Base-by-base conservation (phyloP, 2,329 filamentous ascomycete species). In the Boeremia lycopersici region DNA sequence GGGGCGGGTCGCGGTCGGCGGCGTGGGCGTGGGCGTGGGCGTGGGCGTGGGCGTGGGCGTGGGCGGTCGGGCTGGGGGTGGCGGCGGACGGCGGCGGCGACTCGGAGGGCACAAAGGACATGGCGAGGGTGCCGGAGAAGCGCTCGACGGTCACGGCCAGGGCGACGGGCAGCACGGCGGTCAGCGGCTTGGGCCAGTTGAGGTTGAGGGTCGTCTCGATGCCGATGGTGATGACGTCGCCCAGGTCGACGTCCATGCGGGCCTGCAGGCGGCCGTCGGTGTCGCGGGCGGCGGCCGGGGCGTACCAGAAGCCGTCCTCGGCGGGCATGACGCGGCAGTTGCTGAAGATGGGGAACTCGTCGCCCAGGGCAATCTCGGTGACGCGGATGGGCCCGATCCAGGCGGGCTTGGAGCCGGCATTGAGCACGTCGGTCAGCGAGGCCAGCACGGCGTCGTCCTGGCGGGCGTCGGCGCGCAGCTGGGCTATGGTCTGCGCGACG, bases 281-380 rank as follows among this genome's bases (percentile, higher is more conserved):
- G 30, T 80, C 79, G 58, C 82, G 78, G 12, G 61, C 52, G 17
- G 82, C 82, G 73, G 51, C 78, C 6, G 71, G 71, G 61, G 74
- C 64, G 66, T 68, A 67, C 42, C 65, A 66, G 31, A 88, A 78
- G 1, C 89, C 89, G 74, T 93, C 89, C 64, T 93, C 90, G 0
- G 97, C 90, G 2, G 93, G 91, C 57, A 97, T 97, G 50, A 99
- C 89, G 55, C 95, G 87, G 71, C 95, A 98, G 75, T 99, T 99
- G 79, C 93, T 97, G 75, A 99, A 96, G 48, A 99, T 99, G 26
- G 95, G 95, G 62, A 98, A 99, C 68, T 99, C 95, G 68, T 99
- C 95, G 28, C 95, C 95, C 4, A 99, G 81, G 45, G 89, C 96
- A 56, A 99, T 86, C 76, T 99, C 93, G 2, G 93, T 96, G 48